Base-by-base conservation (phyloP, 163 green algal genomes). In the Scenedesmus sp. region DNA sequence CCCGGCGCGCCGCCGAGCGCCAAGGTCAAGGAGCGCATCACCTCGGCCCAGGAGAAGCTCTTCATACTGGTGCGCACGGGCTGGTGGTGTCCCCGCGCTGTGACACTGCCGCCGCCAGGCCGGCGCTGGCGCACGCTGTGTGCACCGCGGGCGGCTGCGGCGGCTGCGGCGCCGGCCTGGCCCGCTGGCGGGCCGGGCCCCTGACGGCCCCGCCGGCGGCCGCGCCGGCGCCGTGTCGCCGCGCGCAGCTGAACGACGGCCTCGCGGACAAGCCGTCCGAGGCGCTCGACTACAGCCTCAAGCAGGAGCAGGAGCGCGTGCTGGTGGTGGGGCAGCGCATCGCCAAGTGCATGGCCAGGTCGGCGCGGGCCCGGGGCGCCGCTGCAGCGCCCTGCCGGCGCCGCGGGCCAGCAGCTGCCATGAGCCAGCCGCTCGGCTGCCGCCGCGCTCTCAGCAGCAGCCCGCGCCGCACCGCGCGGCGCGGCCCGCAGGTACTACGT, bases 31-130 rank as follows among this genome's bases (percentile, higher is more conserved):
- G 70, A 93, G 70, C 84, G 92, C 22, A 86, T 96, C 42, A 57
- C 28, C 9, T 86, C 76, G 17, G 65, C 77, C 9, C 69, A 78
- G 0, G 89, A 97, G 74, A 97, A 97, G 84, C 88, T 95, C 7
- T 95, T 93, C 79, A 80, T 97, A 3, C 80, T 97, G 87, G 92
- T 96, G 57, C 57, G 83, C 42, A 54, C 1, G 3, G 10, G 17
- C 6, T 11, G 54, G 53, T 42, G 18, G 5, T 20, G n/a, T 34
- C 26, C 22, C 31, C 34, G 22, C 33, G 39, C 33, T 39, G 26
- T 65, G 53, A 24, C n/a, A n/a, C n/a, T n/a, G n/a, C n/a, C n/a
- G n/a, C n/a, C n/a, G n/a, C n/a, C n/a, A n/a, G n/a, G n/a, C n/a
- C n/a, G n/a, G n/a, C n/a, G n/a, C n/a, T n/a, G n/a, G n/a, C n/a